Evolutionary conservation across 2,329 filamentous ascomycete genomes (phyloP).

Genomic region (Trichoderma afroharzianum): DNA sequence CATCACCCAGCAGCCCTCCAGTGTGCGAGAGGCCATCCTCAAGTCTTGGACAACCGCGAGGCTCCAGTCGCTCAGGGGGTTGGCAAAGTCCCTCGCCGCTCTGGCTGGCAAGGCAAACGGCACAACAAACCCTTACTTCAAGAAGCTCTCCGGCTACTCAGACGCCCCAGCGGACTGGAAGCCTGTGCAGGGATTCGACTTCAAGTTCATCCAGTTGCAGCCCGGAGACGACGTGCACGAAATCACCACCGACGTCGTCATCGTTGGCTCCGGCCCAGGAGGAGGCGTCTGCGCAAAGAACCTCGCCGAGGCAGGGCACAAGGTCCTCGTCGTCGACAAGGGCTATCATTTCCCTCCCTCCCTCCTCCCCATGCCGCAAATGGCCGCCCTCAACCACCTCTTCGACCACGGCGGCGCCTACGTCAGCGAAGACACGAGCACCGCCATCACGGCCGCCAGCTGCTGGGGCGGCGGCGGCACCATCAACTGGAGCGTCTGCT

Average conservation of each 20-base stretch:
- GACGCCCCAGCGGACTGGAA: constrained; percentile 51
- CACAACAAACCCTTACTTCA: constrained; percentile 53
- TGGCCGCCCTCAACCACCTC: constrained; percentile 57
- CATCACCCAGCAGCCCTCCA: constrained; percentile 57
- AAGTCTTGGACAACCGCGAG: constrained; percentile 59
- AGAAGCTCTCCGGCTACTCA: constrained; percentile 54
- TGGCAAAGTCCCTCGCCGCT: constrained; percentile 54
- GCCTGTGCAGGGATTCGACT: constrained; percentile 51
- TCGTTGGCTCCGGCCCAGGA: constrained; percentile 84
- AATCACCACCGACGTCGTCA: constrained; percentile 75
- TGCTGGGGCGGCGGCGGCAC: constrained; percentile 85
- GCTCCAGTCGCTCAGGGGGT: constrained; percentile 49
- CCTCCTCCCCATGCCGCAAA: constrained; percentile 70
- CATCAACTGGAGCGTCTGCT: constrained; percentile 73
- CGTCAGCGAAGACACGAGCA: constrained; percentile 52
- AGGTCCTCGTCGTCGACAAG: constrained; percentile 79
- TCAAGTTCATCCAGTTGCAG: constrained; percentile 58
- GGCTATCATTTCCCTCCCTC: constrained; percentile 70
- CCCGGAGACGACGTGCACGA: constrained; percentile 45
- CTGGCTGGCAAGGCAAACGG: constrained; percentile 54
- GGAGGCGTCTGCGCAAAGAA: constrained; percentile 79
- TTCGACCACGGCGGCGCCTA: constrained; percentile 65
- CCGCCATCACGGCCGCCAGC: constrained; percentile 63
- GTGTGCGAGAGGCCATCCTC: constrained; percentile 59
- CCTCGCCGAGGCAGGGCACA: constrained; percentile 69